phyloP scores from a whole-genome alignment of 1,284 basidiomycete genomes.

The Chalciporus piperatoides region DNA sequence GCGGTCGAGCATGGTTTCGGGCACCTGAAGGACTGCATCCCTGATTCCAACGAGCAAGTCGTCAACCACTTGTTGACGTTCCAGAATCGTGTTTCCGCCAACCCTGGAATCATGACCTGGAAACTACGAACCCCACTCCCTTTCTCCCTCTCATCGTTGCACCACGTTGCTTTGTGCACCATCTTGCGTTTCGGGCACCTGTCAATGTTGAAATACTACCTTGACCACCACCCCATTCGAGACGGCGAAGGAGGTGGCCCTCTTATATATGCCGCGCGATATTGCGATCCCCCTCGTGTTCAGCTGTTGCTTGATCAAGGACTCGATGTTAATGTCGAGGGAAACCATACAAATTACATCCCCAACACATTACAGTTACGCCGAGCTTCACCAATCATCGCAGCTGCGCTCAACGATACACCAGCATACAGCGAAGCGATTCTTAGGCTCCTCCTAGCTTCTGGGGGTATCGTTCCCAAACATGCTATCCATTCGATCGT shows the following conservation, averaged over 20 bases:
- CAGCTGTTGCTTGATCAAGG: conserved; percentile 4
- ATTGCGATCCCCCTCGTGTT: not conserved
- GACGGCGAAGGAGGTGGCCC: not conserved
- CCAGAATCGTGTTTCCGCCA: not conserved
- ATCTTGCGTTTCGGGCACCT: not conserved
- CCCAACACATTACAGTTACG: too few species aligned
- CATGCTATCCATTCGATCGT: not conserved
- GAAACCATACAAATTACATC: too few species aligned
- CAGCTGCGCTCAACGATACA: too few species aligned
- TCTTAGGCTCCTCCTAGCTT: too few species aligned
- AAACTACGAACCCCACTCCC: too few species aligned
- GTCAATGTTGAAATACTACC: not conserved
- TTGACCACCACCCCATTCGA: not conserved
- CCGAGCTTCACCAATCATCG: not conserved
- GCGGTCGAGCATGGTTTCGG: not conserved
- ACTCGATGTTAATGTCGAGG: not conserved
- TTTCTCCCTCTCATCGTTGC: not conserved
- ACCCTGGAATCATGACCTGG: too few species aligned
- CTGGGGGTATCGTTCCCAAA: not conserved
- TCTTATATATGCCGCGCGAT: not conserved
- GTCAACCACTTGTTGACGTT: not conserved
- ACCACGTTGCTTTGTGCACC: not conserved
- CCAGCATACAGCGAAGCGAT: too few species aligned
- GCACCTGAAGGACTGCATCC: not conserved
- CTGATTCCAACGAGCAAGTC: not conserved